These are phyloP conservation scores for Mycosarcoma mackinlayi DNA, from an alignment of 1,284 basidiomycete genomes.

Conservation along the genomic window DNA sequence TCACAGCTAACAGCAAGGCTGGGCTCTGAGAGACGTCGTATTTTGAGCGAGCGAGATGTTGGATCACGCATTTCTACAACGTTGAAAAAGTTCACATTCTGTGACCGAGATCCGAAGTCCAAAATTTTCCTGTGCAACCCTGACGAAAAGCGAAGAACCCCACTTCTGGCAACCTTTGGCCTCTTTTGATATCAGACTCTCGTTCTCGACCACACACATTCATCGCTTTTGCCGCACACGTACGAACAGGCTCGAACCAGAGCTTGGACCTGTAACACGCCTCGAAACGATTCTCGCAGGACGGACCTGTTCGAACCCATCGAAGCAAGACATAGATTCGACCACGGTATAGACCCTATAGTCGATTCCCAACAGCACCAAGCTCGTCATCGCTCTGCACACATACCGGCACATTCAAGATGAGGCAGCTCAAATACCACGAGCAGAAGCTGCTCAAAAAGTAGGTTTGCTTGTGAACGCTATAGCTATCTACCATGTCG, in stretches of 20 bases:
- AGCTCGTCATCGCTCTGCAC: background rate
- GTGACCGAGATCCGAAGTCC: slow-evolving; percentile 26
- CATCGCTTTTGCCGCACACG: no score
- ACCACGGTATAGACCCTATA: no score
- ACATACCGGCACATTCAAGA: slow-evolving; percentile 15
- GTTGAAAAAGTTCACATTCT: background rate
- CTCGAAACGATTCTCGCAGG: no score
- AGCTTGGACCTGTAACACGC: no score
- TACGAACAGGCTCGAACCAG: no score
- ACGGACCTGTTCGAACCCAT: no score
- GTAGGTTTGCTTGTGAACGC: slow-evolving; percentile 43
- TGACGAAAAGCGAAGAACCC: background rate
- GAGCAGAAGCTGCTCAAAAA: slow-evolving; percentile 68
- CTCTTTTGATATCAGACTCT: background rate
- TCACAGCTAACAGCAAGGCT: no score
- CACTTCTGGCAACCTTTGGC: background rate
- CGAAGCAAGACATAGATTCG: no score
- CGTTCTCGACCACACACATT: background rate
- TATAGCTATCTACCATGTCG: background rate
- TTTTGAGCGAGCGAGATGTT: background rate
- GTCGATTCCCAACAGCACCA: background rate
- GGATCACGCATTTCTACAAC: background rate
- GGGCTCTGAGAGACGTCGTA: background rate
- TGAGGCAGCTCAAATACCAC: slow-evolving; percentile 67
- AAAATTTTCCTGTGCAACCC: slow-evolving; percentile 25